Conservation (phyloP, 306 rosid genomes). For the Cucurbita maxima region DNA sequence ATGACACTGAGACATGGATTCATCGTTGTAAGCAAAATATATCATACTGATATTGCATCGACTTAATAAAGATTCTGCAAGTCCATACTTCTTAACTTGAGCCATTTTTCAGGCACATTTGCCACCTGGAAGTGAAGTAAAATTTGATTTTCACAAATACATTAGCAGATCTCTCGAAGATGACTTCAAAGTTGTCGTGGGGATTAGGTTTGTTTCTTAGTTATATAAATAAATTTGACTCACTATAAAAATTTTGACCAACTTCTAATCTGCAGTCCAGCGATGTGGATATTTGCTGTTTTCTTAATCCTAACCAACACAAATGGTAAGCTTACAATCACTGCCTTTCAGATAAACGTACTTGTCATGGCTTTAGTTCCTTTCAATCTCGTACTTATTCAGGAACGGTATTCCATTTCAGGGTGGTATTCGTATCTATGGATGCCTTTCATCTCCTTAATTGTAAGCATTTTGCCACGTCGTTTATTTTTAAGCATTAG, state of each 20-base stretch:
- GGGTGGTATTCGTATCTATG: constrained; percentile 58
- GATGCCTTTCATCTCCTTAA: constrained; percentile 66
- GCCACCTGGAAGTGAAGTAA: constrained; percentile 38
- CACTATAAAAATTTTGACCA: neutral
- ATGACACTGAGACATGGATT: constrained; percentile 71
- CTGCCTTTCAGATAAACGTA: neutral
- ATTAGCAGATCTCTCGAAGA: constrained; percentile 66
- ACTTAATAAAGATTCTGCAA: neutral
- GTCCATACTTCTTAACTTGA: constrained; percentile 2
- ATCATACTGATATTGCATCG: neutral
- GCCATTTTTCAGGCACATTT: constrained; percentile 52
- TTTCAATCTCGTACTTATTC: neutral
- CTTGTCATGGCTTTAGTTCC: neutral
- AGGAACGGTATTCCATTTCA: constrained; percentile 16
- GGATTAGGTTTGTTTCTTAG: constrained; percentile 38
- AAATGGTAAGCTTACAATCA: constrained; percentile 36
- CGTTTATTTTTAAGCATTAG: neutral
- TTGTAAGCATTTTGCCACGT: constrained; percentile 35
- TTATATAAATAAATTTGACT: neutral
- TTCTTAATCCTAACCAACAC: constrained; percentile 42
- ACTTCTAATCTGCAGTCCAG: constrained; percentile 46
- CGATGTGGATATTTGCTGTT: constrained; percentile 62
- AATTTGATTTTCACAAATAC: constrained; percentile 64
- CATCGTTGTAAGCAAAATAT: constrained; percentile 36
- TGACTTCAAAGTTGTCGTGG: constrained; percentile 77